These are phyloP conservation scores for Aspergillus nidulans DNA, from an alignment of 495 filamentous ascomycete species.

Conservation along the genomic window DNA sequence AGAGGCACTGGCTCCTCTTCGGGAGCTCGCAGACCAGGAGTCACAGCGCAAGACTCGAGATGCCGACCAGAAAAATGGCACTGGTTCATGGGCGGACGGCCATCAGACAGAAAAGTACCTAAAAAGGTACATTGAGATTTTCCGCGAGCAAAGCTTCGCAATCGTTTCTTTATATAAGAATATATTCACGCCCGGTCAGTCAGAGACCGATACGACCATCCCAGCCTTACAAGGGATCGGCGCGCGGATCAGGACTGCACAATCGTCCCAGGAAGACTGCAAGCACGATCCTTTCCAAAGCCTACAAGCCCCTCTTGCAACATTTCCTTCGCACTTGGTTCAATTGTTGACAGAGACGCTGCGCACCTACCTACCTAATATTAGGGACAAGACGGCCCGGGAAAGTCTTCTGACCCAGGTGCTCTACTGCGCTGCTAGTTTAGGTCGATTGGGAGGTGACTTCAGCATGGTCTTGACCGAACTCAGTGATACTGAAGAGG, in stretches of 20 bases:
- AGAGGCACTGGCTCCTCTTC: conserved; percentile 78
- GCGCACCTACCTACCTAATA: conserved; percentile 72
- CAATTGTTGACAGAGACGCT: conserved; percentile 76
- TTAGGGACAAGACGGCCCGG: conserved; percentile 69
- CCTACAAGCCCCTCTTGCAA: conserved; percentile 71
- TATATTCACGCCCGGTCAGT: conserved; percentile 65
- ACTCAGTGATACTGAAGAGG: conserved; percentile 55
- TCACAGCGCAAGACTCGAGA: conserved; percentile 39
- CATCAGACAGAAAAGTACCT: conserved; percentile 93
- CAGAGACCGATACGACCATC: conserved; percentile 30
- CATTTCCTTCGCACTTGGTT: conserved; percentile 83
- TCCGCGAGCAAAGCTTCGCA: conserved; percentile 94
- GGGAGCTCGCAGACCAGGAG: conserved; percentile 88
- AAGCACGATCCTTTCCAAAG: conserved; percentile 58
- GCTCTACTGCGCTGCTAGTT: conserved; percentile 88
- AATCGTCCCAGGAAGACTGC: conserved; percentile 17
- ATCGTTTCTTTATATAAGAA: conserved; percentile 89
- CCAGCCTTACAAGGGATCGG: conserved; percentile 33
- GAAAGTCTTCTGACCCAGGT: conserved; percentile 93
- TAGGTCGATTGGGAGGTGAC: conserved; percentile 88
- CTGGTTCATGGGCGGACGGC: conserved; percentile 60
- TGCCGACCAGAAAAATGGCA: conserved; percentile 21
- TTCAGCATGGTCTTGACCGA: conserved; percentile 83
- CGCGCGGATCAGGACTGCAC: conserved; percentile 24
- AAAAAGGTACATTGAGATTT: conserved; percentile 96